Evolutionary conservation across 768 basidiomycete genomes (phyloP).

Genomic region (Psilocybe tampanensis): DNA sequence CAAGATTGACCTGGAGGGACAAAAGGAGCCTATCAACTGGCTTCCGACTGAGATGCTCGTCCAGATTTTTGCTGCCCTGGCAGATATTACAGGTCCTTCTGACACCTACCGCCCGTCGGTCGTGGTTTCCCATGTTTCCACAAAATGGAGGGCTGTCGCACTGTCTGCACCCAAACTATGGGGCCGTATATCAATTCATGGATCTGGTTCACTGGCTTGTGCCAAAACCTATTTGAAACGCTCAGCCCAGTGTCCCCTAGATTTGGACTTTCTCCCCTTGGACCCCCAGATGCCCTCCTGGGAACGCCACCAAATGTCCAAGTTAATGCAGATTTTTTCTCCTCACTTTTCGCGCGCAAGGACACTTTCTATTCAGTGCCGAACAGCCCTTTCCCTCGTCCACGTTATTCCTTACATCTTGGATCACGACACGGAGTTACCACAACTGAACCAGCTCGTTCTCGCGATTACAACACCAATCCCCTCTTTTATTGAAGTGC

Average conservation of each 20-base stretch:
- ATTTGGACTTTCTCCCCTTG: conserved; percentile 30
- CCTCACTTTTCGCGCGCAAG: conserved; percentile 29
- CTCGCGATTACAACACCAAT: conserved; percentile 20
- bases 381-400: conserved; percentile 16
- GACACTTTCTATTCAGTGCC: conserved; percentile 21
- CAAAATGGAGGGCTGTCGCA: conserved; percentile 48
- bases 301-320: conserved; percentile 19
- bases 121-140: conserved; percentile 50
- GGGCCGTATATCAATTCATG: conserved; percentile 30
- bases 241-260: conserved; percentile 34
- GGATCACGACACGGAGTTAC: conserved; percentile 14
- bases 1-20: conserved; percentile 35
- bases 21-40: conserved; percentile 50
- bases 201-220: conserved; percentile 12
- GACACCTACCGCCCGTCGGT: conserved; percentile 36
- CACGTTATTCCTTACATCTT: conserved; percentile 20
- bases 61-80: conserved; percentile 39
- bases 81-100: conserved; percentile 24
- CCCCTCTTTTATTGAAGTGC: conserved; percentile 19
- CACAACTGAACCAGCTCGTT: conserved; percentile 18
- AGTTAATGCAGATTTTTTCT: conserved; percentile 26
- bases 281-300: conserved; percentile 3
- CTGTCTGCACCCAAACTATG: conserved; percentile 47
- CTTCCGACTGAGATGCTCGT: conserved; percentile 51
- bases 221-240: conserved; percentile 34